Base-by-base conservation (phyloP, 345 rosid species). In the Hibiscus trionum region DNA sequence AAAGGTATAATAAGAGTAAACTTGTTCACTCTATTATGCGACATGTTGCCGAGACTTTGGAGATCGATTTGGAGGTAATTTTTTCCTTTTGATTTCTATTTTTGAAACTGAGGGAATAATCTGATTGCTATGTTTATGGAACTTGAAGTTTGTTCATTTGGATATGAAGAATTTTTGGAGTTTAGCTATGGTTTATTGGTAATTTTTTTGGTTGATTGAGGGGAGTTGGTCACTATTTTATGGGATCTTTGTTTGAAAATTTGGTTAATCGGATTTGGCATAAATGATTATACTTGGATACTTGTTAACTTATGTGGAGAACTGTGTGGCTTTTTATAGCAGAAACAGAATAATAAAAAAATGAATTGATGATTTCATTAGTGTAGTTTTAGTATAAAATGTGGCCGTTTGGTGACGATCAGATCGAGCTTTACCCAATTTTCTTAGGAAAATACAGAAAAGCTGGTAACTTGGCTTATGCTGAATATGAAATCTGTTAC, bases 21-120 rank as follows among this genome's bases (percentile, higher is more conserved):
- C 98, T 95, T 42, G 99, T 95, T 1, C 99, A 95, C 79, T 95
- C 97, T 65, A 95, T 95, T 74, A 92, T 95, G 97, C 91, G 98
- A 4, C 99, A 95, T 70, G 99, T 95, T 0, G 97, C 96, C 2
- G 98, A 93, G 88, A 95, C 99, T 29, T 44, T 92, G 62, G 81
- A 84, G 2, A 77, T 93, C 53, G 98, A 90, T 84, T 88, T 95
- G 73, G 99, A 95, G 99, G 99, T 92, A 77, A 66, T 58, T 59
- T 37, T 47, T 16, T 37, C 15, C 21, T 58, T 24, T 58, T 55
- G 9, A 10, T 26, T 44, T 4, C 26, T 4, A 3, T 6, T 21
- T 9, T 74, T 24, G 1, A 24, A 16, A 27, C 4, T 60, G 69
- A 29, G 31, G 50, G 33, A 24, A 4, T 4, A 15, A n/a, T 62